Percentiles rank a stretch among this genome's conserved stretches.
These are phyloP conservation scores for Tephrocybe sp. DNA, from an alignment of 768 basidiomycete genomes.

Conservation along the genomic window DNA sequence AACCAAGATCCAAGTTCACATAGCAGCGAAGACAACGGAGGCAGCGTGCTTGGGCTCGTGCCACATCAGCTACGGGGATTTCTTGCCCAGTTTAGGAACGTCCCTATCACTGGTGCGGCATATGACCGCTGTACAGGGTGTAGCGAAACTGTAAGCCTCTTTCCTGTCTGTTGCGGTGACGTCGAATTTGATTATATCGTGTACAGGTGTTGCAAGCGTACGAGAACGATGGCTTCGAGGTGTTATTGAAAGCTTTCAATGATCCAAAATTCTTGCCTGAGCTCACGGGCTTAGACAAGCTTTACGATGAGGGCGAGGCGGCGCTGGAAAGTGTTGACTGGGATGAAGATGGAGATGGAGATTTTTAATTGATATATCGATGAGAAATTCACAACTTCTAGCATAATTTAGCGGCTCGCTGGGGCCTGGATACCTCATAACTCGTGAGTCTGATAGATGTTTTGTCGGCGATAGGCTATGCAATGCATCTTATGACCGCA, in stretches of 20 bases:
- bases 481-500: too few species aligned
- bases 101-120: conserved; percentile 84
- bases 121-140: conserved; percentile 92
- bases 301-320: conserved; percentile 75
- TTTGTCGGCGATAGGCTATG: too few species aligned
- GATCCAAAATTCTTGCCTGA: conserved; percentile 73
- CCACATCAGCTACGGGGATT: conserved; percentile 95
- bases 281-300: conserved; percentile 76
- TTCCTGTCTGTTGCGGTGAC: not conserved
- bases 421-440: too few species aligned
- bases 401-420: too few species aligned
- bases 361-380: too few species aligned
- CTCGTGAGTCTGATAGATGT: too few species aligned
- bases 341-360: conserved; percentile 60
- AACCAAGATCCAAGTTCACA: conserved; percentile 27
- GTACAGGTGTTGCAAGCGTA: conserved; percentile 82
- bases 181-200: not conserved
- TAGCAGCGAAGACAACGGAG: conserved; percentile 30
- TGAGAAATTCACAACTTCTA: too few species aligned
- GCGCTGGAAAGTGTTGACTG: conserved; percentile 73
- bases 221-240: conserved; percentile 72
- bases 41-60: conserved; percentile 77
- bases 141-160: conserved; percentile 62
- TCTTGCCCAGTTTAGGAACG: conserved; percentile 81
- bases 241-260: conserved; percentile 82